Base-by-base conservation (phyloP, 768 basidiomycete genomes). In the Sistotremastrum suecicum region DNA sequence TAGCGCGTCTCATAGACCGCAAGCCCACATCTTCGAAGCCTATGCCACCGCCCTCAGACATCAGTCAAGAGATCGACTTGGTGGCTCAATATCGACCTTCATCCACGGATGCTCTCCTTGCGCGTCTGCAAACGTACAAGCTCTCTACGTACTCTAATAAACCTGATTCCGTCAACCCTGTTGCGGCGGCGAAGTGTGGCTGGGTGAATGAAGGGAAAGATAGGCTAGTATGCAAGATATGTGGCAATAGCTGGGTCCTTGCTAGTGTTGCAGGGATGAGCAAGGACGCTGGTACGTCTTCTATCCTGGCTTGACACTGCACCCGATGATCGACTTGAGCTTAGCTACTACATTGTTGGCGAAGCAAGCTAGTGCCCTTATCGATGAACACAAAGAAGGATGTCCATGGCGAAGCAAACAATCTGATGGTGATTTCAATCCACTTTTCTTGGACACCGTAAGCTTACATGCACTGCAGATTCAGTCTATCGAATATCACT, bases 201-300 rank as follows among this genome's bases (percentile, higher is more conserved):
- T 90, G 86, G 86, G 65, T 72, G 28, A 89, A 89, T 50, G 78
- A 86, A 43, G 83, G 83, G 38, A 86, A 83, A 60, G 85, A 88
- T 48, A 68, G 85, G 41, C 60, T 88, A 12, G 69, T 81, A 2
- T 88, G 85, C 53, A 77, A 77, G 3, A 60, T 87, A 11, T 88
- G 85, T 53, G 66, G 64, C 46, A 68, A 70, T 7, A 81, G 81
- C 33, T 88, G 85, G 85, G 78, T 84, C 5, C 68, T 86, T 10
- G 77, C 67, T 3, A 71, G 76, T 32, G 71, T 74, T 44, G 76
- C 80, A 39, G 78, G 83, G n/a, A 73, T 88, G 75, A 70, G 56
- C 45, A 73, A 73, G 50, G 85, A 86, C 56, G 83, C 82, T 52
- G 82, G 83, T 84, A 70, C 69, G 80, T 60, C 42, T 48, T 49